Conservation (phyloP, 1,284 basidiomycete species). For the Porphyrellus sp. region DNA sequence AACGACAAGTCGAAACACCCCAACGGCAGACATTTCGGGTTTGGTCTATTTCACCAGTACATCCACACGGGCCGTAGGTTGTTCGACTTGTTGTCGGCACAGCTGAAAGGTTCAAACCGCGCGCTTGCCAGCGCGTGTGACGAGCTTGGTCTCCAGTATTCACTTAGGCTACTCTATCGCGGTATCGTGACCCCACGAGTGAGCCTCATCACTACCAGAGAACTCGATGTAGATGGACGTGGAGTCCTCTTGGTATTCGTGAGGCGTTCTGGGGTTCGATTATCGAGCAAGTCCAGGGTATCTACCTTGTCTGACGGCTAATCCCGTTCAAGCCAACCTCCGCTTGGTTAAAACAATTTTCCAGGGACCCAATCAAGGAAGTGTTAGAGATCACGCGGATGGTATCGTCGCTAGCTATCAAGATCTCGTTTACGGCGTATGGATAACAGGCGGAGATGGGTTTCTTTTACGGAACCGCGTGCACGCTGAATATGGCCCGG, state of each 20-base stretch:
- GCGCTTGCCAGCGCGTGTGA: slow-evolving; percentile 29
- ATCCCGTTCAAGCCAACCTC: background rate
- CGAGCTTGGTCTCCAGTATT: background rate
- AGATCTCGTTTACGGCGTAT: background rate
- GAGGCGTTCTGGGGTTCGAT: no score
- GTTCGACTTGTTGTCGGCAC: no score
- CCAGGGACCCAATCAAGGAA: slow-evolving; percentile 4
- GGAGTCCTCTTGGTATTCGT: no score
- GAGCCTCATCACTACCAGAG: slow-evolving; percentile 21
- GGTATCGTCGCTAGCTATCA: slow-evolving; percentile 5
- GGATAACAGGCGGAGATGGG: slow-evolving; percentile 1
- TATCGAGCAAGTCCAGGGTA: slow-evolving; percentile 15
- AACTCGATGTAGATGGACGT: background rate
- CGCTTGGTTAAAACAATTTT: background rate
- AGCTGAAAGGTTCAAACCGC: slow-evolving; percentile 37
- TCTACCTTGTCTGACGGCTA: background rate
- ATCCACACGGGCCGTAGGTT: background rate
- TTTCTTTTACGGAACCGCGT: slow-evolving; percentile 15
- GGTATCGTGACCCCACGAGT: background rate
- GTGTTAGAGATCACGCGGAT: slow-evolving; percentile 12
- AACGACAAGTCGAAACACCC: background rate
- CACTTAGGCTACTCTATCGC: slow-evolving; percentile 5
- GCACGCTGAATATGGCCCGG: no score
- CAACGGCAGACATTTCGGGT: no score
- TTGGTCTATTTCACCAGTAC: slow-evolving; percentile 1